Evolutionary conservation across 768 basidiomycete genomes (phyloP).

Genomic region (Thelephora ganbajun): DNA sequence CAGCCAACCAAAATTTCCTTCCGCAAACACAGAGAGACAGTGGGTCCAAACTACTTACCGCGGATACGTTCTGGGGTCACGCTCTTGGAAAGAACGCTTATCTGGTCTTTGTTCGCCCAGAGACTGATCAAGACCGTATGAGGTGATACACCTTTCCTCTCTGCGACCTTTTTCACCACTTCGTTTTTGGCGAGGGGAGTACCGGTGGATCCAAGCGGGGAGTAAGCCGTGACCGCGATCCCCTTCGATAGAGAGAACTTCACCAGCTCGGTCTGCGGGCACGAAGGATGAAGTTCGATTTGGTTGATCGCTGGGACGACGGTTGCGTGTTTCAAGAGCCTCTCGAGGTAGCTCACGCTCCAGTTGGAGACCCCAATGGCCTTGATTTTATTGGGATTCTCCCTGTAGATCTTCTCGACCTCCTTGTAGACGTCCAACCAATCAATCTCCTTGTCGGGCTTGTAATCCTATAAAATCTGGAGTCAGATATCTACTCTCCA

Average conservation of each 20-base stretch:
- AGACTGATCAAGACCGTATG: slow-evolving; percentile 62
- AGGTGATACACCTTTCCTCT: slow-evolving; percentile 40
- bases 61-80: slow-evolving; percentile 57
- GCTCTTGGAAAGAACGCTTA: slow-evolving; percentile 62
- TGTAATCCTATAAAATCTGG: slow-evolving; percentile 19
- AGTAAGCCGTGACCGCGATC: slow-evolving; percentile 67
- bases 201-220: slow-evolving; percentile 59
- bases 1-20: background rate
- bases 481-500: background rate
- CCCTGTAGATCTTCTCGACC: slow-evolving; percentile 57
- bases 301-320: slow-evolving; percentile 70
- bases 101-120: slow-evolving; percentile 52
- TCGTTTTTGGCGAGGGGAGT: slow-evolving; percentile 53
- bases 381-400: slow-evolving; percentile 55
- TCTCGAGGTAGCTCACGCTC: slow-evolving; percentile 46
- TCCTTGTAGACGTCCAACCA: slow-evolving; percentile 71
- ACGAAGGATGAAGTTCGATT: slow-evolving; percentile 64
- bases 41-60: slow-evolving; percentile 19
- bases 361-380: slow-evolving; percentile 79
- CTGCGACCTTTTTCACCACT: slow-evolving; percentile 46
- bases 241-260: slow-evolving; percentile 46
- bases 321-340: slow-evolving; percentile 38
- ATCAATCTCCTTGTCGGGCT: slow-evolving; percentile 38
- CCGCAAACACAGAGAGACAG: background rate
- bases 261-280: slow-evolving; percentile 52